A percentile compares a stretch with the other conserved stretches of the same genome.
Conservation (phyloP, 495 filamentous ascomycete genomes). For the Penicillium daleae region DNA sequence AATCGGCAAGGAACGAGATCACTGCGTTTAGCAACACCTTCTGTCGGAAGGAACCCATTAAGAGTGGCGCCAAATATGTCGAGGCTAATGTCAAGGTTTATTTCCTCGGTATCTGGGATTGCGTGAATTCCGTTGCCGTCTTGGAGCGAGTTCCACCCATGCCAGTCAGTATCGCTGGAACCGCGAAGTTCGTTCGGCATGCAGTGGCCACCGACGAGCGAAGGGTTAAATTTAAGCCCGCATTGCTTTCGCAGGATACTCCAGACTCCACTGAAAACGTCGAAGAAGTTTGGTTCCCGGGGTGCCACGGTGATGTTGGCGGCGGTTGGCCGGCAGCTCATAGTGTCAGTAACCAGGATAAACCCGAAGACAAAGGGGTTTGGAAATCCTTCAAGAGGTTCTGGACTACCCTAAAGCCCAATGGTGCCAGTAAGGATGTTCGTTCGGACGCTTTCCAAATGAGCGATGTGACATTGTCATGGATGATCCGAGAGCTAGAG, state of each 20-base stretch:
- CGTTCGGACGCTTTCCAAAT: not conserved
- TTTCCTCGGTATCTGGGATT: conserved; percentile 2
- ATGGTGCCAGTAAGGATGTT: not conserved
- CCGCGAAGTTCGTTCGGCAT: conserved; percentile 30
- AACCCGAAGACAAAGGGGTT: not conserved
- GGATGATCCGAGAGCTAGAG: conserved; percentile 1
- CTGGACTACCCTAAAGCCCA: not conserved
- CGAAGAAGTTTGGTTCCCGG: conserved; percentile 46
- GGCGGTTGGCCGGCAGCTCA: conserved; percentile 30
- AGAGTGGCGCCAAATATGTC: not conserved
- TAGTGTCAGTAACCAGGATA: not conserved
- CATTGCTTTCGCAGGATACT: conserved; percentile 15
- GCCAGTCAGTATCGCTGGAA: conserved; percentile 23
- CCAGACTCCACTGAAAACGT: conserved; percentile 24
- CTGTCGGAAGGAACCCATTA: not conserved
- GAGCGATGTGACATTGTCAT: not conserved
- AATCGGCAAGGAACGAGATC: not conserved
- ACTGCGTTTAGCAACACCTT: not conserved
- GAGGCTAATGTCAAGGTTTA: not conserved
- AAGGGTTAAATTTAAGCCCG: conserved; percentile 47
- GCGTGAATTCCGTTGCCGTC: not conserved
- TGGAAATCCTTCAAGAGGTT: not conserved
- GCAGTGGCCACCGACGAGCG: conserved; percentile 51
- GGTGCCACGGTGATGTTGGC: conserved; percentile 49
- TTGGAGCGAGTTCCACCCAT: conserved; percentile 19